Percentiles rank a stretch among this genome's conserved stretches.
These are phyloP conservation scores for Porcisia hertigi DNA, from an alignment of 208 protist species.

Conservation along the genomic window DNA sequence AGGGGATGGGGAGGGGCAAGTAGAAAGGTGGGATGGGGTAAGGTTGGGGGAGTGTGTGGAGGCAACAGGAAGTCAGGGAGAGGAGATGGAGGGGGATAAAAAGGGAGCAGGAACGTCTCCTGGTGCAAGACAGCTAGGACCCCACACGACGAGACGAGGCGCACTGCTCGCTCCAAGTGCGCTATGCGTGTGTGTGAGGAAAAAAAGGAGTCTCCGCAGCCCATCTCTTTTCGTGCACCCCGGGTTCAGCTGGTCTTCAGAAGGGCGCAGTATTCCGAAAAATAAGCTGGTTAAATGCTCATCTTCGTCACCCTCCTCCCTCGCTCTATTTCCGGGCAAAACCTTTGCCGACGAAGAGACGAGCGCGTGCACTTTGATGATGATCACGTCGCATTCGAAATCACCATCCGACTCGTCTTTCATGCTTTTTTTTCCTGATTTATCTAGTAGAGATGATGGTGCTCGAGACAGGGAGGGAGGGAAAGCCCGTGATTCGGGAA, in stretches of 20 bases:
- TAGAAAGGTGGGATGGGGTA: neutral
- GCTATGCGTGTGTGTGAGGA: neutral
- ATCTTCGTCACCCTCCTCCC: neutral
- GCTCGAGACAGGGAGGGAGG: neutral
- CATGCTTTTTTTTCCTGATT: neutral
- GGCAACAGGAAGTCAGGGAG: neutral
- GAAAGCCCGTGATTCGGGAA: neutral
- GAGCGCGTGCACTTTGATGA: neutral
- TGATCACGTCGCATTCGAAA: neutral
- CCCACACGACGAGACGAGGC: neutral
- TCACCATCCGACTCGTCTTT: neutral
- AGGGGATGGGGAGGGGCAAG: too few relatives aligned
- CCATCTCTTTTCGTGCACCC: neutral
- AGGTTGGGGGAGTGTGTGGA: neutral
- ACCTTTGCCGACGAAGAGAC: neutral
- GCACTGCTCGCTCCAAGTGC: neutral
- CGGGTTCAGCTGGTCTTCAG: neutral
- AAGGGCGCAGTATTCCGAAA: too few relatives aligned
- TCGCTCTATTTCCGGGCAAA: neutral
- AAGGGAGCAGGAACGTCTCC: neutral
- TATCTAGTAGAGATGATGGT: constrained; percentile 7
- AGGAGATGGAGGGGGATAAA: too few relatives aligned
- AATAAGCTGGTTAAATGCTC: neutral
- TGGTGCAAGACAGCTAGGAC: neutral
- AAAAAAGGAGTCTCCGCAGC: neutral